Evolutionary conservation across 169 alveolate genomes (phyloP).

Genomic region (Plasmodium gaboni): DNA sequence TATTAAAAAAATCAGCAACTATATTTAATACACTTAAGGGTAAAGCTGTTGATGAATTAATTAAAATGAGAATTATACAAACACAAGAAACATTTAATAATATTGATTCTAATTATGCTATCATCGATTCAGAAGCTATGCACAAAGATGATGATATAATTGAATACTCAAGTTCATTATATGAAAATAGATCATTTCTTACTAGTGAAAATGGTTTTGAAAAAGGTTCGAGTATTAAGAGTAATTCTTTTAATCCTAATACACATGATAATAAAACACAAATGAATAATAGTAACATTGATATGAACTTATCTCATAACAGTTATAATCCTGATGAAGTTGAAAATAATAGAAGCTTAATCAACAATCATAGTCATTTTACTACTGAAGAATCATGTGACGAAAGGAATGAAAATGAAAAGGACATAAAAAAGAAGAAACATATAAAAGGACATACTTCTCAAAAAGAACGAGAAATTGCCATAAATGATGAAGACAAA

Average conservation of each 20-base stretch:
- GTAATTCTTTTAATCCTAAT: too few relatives aligned
- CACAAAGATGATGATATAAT: conserved; percentile 19
- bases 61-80: conserved; percentile 67
- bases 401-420: too few relatives aligned
- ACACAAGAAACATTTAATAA: conserved; percentile 34
- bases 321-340: too few relatives aligned
- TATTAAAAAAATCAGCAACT: conserved; percentile 65
- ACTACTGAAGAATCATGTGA: too few relatives aligned
- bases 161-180: conserved; percentile 8
- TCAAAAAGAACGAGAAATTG: background rate
- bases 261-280: too few relatives aligned
- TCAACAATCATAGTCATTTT: too few relatives aligned
- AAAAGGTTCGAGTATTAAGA: too few relatives aligned
- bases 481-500: conserved; percentile 9
- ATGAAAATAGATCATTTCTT: background rate
- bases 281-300: too few relatives aligned
- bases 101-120: conserved; percentile 24
- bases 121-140: conserved; percentile 11
- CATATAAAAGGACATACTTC: too few relatives aligned
- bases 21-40: conserved; percentile 68
- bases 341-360: too few relatives aligned
- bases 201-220: background rate
- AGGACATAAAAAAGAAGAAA: too few relatives aligned
- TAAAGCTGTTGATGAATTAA: conserved; percentile 68
- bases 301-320: too few relatives aligned